Conservation (phyloP, 1,284 basidiomycete species). For the Puccinia novopanici region DNA sequence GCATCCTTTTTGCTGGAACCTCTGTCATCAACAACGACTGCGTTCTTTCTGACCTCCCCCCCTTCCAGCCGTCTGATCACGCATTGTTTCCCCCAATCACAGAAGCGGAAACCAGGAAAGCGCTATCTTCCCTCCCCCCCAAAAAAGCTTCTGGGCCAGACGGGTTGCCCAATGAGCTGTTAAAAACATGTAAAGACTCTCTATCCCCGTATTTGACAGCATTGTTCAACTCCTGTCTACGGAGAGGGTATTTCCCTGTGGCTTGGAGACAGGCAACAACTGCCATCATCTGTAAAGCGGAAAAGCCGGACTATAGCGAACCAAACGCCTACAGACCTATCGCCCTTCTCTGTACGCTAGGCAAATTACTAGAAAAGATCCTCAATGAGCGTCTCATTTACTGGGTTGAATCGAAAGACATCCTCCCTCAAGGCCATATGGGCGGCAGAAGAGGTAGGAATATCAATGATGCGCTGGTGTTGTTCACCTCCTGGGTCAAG, state of each 20-base stretch:
- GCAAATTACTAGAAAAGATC: slow-evolving; percentile 31
- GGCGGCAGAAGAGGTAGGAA: slow-evolving; percentile 1
- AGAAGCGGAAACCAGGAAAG: neutral
- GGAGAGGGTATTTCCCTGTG: neutral
- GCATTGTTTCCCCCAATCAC: slow-evolving; percentile 10
- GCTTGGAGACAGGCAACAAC: slow-evolving; percentile 12
- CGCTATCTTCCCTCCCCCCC: neutral
- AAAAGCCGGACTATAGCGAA: slow-evolving; percentile 15
- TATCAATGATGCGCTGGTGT: neutral
- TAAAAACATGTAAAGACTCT: neutral
- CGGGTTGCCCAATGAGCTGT: slow-evolving; percentile 4
- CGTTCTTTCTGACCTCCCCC: slow-evolving; percentile 1
- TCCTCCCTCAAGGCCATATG: neutral
- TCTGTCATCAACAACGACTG: neutral
- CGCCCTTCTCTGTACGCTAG: slow-evolving; percentile 1
- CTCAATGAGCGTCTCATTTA: slow-evolving; percentile 7
- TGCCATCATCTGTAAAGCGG: slow-evolving; percentile 19
- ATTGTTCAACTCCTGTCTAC: neutral
- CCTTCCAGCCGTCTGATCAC: neutral
- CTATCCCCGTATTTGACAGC: slow-evolving; percentile 10
- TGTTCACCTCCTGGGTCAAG: slow-evolving; percentile 13
- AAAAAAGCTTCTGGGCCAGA: slow-evolving; percentile 21
- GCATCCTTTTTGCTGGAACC: slow-evolving; percentile 23
- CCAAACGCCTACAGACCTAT: slow-evolving; percentile 24
- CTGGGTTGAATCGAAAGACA: neutral